Evolutionary conservation across 2,329 filamentous ascomycete genomes (phyloP).

Genomic region (Cadophora sp.): DNA sequence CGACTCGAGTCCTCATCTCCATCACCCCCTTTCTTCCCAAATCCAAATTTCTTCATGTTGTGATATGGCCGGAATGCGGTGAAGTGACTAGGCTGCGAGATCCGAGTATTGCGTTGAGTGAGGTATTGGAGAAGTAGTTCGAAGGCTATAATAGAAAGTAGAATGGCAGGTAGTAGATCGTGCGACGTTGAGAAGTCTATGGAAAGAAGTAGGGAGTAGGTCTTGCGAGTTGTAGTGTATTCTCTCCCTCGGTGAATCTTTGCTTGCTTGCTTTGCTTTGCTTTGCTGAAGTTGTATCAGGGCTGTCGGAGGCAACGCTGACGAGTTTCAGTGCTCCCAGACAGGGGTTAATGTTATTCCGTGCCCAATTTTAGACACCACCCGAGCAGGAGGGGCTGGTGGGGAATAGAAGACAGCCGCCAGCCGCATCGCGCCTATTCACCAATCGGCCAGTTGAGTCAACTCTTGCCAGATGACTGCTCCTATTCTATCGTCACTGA

Average conservation of each 20-base stretch:
- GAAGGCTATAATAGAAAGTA: neutral
- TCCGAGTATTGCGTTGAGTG: neutral
- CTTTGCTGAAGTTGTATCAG: conserved; percentile 13
- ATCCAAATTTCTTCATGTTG: conserved; percentile 66
- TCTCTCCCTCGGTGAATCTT: too few species aligned
- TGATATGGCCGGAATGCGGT: neutral
- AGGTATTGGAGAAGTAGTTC: neutral
- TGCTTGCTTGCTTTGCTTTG: neutral
- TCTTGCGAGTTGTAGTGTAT: neutral
- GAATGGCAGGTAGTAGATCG: neutral
- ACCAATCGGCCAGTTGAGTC: neutral
- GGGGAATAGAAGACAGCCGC: too few species aligned
- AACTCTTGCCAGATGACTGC: neutral
- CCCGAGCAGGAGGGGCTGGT: neutral
- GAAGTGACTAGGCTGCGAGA: conserved; percentile 6
- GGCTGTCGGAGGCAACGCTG: conserved; percentile 5
- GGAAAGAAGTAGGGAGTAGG: neutral
- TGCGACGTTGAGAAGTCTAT: neutral
- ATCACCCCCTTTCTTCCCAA: conserved; percentile 61
- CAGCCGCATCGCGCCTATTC: neutral
- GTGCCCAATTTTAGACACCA: neutral
- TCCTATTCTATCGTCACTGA: neutral
- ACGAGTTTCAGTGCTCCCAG: conserved; percentile 7
- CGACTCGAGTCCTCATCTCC: conserved; percentile 55
- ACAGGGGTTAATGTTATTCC: conserved; percentile 1